phyloP scores from a whole-genome alignment of 805 yeast genomes.

The Cyberlindnera maritima region DNA sequence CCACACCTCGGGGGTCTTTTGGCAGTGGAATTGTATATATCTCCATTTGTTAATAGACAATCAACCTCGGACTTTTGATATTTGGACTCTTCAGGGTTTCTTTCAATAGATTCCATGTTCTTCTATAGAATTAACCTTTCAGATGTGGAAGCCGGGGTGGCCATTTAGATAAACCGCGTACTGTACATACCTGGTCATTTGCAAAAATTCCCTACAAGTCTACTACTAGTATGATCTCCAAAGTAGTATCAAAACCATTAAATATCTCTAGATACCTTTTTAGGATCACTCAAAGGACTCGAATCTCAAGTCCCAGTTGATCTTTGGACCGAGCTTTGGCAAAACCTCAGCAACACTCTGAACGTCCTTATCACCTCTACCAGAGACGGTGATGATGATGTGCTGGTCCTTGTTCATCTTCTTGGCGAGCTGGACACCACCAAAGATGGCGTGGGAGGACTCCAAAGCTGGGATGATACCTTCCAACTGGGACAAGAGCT shows the following conservation, averaged over 20 bases:
- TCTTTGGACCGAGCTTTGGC: slow-evolving; percentile 85
- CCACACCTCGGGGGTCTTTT: too few relatives aligned
- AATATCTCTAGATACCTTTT: neutral
- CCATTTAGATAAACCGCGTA: too few relatives aligned
- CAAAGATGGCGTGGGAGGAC: slow-evolving; percentile 93
- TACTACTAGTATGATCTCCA: neutral
- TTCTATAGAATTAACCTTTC: too few relatives aligned
- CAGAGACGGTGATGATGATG: slow-evolving; percentile 86
- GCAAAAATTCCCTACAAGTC: too few relatives aligned
- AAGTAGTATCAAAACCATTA: neutral
- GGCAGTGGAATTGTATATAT: too few relatives aligned
- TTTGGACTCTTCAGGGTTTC: too few relatives aligned
- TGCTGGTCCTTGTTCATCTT: slow-evolving; percentile 75
- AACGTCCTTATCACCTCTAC: slow-evolving; percentile 99
- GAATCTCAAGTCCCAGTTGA: slow-evolving; percentile 95
- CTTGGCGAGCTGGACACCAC: slow-evolving; percentile 86
- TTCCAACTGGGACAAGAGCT: slow-evolving; percentile 83
- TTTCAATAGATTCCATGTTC: too few relatives aligned
- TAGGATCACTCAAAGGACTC: slow-evolving; percentile 36
- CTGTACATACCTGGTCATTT: too few relatives aligned
- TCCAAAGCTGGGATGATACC: slow-evolving; percentile 99
- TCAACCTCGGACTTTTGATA: too few relatives aligned
- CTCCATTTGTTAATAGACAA: too few relatives aligned
- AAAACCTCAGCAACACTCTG: slow-evolving; percentile 94
- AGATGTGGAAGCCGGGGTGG: too few relatives aligned